Base-by-base conservation (phyloP, 2,329 filamentous ascomycete genomes). In the Monosporascus cannonballus region DNA sequence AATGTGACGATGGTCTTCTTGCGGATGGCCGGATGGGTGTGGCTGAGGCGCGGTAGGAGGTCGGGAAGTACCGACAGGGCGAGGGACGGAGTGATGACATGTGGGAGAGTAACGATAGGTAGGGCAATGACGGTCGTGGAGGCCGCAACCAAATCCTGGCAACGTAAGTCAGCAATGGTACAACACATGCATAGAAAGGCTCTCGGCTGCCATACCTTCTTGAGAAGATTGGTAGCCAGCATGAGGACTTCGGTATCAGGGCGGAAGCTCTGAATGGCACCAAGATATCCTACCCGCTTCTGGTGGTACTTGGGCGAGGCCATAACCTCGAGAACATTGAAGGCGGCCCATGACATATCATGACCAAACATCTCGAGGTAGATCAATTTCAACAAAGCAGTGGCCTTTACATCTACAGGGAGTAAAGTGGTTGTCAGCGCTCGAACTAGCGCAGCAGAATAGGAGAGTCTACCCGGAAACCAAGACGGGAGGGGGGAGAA, bases 301-400 rank as follows among this genome's bases (percentile, higher is more conserved):
- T 96, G 93, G 61, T 91, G 81, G 70, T 96, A 96, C 69, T 96
- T 97, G 47, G 87, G 79, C 39, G 90, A 96, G 38, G 92, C 96
- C 94, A 99, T 99, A 73, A 99, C 94, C 74, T 99, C 94, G 47
- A 99, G 85, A 50, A 97, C 93, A 69, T 99, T 90, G 73, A 99
- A 99, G 14, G 92, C 92, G 4, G 94, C 94, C 94, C 94, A 99
- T 3, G 93, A 96, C 94, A 99, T 99, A 72, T 97, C 94, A 69
- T 97, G 89, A 15, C 94, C 94, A 62, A 97, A 92, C 94, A 99
- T 99, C 70, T 99, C 94, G 60, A 99, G 83, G 70, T 99, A 99
- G 50, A 96, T 87, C 63, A 99, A 81, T 76, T 99, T 99, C 66
- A 99, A 77, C 51, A 99, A 80, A 46, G 94, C 94, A 36, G 91